Base-by-base conservation (phyloP, 371 early-diverging fungal species). In the Lichtheimia corymbifera region DNA sequence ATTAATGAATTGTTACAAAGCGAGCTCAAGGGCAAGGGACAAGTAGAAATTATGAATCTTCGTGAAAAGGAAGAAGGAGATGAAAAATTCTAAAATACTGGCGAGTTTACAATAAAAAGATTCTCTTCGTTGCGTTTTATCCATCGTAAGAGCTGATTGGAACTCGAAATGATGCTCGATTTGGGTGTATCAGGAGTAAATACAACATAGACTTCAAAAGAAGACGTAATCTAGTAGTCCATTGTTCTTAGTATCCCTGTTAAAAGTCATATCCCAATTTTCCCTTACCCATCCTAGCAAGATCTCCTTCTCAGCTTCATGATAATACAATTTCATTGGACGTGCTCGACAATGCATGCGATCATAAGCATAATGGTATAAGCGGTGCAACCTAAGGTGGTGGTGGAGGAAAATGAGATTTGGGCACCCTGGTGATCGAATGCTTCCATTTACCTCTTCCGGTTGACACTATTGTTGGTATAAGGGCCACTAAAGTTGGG, bases 1-100 rank as follows among this genome's bases (percentile, higher is more conserved):
- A 83, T 98, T 43, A 86, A 81, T 43, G 96, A 97, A 43, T 66
- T 94, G 55, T 64, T 98, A 62, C 84, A 88, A 58, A 66, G 76
- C 9, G 96, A 95, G 67, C 87, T 91, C 25, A 93, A 89, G 64
- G 97, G 96, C 53, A 83, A 89, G 50, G 97, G 95, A 27, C 87
- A 90, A 60, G 64, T 97, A 30, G 96, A 93, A 63, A 84, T 97
- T 56, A 81, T 96, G 72, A 92, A 81, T 63, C 73, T 96, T 50
- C 83, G 87, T 61, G 93, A 96, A 62, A 85, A 85, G 30, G 87
- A 85, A 51, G 94, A 93, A 57, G 93, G 90, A 3, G 96, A 94
- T 62, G 92, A 90, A 63, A 77, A 82, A 24, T 89, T 63, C 51
- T 79, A 84, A 72, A 84, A 84, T 14, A 84, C 82, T 1, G 88